Evolutionary conservation across 352 stramenopile species (phyloP).

Genomic region (Saprolegnia parasitica): DNA sequence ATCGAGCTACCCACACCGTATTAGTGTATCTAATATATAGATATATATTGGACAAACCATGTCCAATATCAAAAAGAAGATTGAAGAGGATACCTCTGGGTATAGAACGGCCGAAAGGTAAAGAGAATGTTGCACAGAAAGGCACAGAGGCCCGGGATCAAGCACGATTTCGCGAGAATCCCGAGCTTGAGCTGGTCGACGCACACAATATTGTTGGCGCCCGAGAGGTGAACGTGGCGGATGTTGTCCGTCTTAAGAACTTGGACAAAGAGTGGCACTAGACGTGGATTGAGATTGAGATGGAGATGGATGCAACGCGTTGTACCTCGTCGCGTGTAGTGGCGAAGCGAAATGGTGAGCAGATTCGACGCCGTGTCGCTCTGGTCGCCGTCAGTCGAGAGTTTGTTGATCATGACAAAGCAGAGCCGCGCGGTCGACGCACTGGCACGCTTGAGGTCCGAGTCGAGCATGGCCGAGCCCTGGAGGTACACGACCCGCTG

Average conservation of each 20-base stretch:
- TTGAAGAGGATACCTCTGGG: constrained; percentile 8
- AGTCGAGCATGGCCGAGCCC: constrained; percentile 66
- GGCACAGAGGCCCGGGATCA: constrained; percentile 64
- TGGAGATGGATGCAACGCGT: no score
- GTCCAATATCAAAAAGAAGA: background rate
- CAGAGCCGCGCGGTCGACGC: constrained; percentile 53
- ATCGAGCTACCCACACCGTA: constrained; percentile 37
- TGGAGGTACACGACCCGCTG: constrained; percentile 74
- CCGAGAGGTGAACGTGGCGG: constrained; percentile 65
- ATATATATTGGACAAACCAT: background rate
- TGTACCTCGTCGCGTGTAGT: constrained; percentile 60
- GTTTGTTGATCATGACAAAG: constrained; percentile 80
- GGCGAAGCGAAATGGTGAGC: constrained; percentile 66
- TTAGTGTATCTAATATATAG: no score
- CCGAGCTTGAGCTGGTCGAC: constrained; percentile 69
- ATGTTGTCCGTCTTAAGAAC: constrained; percentile 76
- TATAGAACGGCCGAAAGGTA: constrained; percentile 18
- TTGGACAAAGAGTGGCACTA: constrained; percentile 67
- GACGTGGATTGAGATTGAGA: background rate
- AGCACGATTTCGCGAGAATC: constrained; percentile 68
- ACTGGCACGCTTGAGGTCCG: constrained; percentile 58
- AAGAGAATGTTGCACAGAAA: constrained; percentile 70
- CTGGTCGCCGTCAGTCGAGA: constrained; percentile 52
- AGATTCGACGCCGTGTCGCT: constrained; percentile 72
- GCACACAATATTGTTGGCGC: constrained; percentile 67